A percentile compares a stretch with the other conserved stretches of the same genome.
phyloP scores from a whole-genome alignment of 805 yeast species.

The Lipomyces sp. region DNA sequence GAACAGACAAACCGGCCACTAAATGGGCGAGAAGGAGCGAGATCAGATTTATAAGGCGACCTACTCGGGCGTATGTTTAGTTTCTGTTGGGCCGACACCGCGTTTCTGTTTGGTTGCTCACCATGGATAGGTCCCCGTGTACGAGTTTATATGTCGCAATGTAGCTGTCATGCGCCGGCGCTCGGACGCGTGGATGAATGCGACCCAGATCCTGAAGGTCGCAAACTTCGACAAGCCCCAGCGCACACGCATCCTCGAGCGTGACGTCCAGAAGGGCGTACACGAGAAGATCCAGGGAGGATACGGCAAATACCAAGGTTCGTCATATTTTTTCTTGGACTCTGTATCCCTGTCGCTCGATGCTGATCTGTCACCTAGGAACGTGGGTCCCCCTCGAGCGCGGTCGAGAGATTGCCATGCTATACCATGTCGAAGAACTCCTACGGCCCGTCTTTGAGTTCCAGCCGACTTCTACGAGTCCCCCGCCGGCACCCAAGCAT shows the following conservation, averaged over 20 bases:
- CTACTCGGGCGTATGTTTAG: constrained; percentile 40
- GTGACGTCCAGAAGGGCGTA: constrained; percentile 83
- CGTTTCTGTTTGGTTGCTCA: too few relatives aligned
- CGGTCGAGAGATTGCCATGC: constrained; percentile 65
- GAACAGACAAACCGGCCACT: too few relatives aligned
- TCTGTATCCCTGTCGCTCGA: neutral
- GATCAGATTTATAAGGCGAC: constrained; percentile 42
- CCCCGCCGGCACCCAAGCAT: constrained; percentile 59
- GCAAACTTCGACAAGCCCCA: constrained; percentile 94
- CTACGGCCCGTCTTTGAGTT: constrained; percentile 67
- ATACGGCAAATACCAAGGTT: constrained; percentile 92
- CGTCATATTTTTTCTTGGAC: neutral
- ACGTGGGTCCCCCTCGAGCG: constrained; percentile 89
- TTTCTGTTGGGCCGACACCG: too few relatives aligned
- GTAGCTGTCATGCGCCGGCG: constrained; percentile 86
- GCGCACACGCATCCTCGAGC: constrained; percentile 84
- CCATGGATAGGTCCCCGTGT: constrained; percentile 41
- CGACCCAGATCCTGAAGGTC: constrained; percentile 90
- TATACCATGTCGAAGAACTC: constrained; percentile 59
- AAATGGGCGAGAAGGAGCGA: constrained; percentile 17
- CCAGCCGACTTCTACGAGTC: constrained; percentile 54
- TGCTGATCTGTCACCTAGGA: constrained; percentile 52
- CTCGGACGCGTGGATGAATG: constrained; percentile 93
- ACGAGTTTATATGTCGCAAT: constrained; percentile 57
- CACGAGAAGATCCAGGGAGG: constrained; percentile 98